phyloP scores from a whole-genome alignment of 495 filamentous ascomycete species.

The Trichoderma virens region DNA sequence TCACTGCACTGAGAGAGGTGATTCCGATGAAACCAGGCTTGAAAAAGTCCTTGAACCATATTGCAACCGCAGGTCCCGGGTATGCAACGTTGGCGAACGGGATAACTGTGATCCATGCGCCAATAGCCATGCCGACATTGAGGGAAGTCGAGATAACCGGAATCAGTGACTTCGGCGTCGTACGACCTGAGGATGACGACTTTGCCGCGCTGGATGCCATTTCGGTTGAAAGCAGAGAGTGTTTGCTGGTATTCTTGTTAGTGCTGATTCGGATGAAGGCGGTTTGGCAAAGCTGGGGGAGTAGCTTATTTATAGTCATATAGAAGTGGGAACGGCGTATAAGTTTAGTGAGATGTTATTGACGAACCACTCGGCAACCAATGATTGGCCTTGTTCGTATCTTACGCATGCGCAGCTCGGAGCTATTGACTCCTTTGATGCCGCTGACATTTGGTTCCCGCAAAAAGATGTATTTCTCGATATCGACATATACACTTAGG shows the following conservation, averaged over 20 bases:
- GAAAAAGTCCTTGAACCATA: constrained; percentile 4
- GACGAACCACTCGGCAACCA: no score
- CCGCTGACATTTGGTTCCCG: no score
- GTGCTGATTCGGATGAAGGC: no score
- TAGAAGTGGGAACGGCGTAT: background rate
- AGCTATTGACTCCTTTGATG: no score
- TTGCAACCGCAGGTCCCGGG: background rate
- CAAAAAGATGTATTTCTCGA: no score
- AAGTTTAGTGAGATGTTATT: background rate
- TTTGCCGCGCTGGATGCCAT: background rate
- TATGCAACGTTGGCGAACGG: background rate
- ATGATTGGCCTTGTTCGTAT: no score
- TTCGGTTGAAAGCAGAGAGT: background rate
- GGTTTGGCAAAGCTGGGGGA: background rate
- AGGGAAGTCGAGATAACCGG: background rate
- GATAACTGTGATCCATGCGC: background rate
- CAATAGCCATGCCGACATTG: constrained; percentile 3
- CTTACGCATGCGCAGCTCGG: no score
- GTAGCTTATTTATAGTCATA: constrained; percentile 1
- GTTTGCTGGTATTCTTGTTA: background rate
- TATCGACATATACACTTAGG: no score
- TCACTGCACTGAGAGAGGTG: background rate
- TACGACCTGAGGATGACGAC: background rate
- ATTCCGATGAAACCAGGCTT: background rate
- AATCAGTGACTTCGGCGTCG: background rate